Evolutionary conservation across 2,329 filamentous ascomycete genomes (phyloP), one percentile per base, ranked within the genome.

Genomic region (Epichloe typhina): DNA sequence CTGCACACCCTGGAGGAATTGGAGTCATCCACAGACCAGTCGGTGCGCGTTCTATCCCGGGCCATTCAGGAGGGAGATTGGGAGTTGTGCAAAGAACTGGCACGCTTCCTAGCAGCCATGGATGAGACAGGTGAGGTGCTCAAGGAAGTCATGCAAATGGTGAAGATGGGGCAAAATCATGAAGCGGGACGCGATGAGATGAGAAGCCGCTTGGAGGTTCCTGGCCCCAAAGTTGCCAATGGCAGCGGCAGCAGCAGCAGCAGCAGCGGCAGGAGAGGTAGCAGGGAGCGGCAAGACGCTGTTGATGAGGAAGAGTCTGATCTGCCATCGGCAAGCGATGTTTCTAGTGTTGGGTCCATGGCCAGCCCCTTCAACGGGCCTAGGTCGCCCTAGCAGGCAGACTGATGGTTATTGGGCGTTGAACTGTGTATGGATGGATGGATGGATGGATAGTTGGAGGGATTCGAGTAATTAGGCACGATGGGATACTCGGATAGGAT

Each of bases 21-120:
- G 41, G 78, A 75, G 11, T 75, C 82, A 2, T 84, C 82, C 19
- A 83, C 82, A 13, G 83, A 87, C 59, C 85, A 91, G 62, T 83
- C 89, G 19, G 85, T 95, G 4, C 79, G 89, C 12, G 72, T 98
- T 23, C 76, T 98, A 52, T 81, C 80, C 35, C 75, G 86, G 46
- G 93, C 91, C 0, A 91, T 90, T 60, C 75, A 81, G 35, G 88
- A 90, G 64, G 82, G 83, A 46, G 91, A 97, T 62, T 98, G 90
- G 89, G 90, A 97, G 59, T 71, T 98, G 31, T 97, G 93, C 69
- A 93, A 89, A 59, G 93, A 98, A 65, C 75, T 98, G 31, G 90
- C 93, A 11, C 76, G 91, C n/a, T 98, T 98, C 67, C 70, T 98
- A 51, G 89, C 94, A 45, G 91, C 91, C 5, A 81, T 98, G 60